These are phyloP conservation scores for Pleurotus tuoliensis DNA, from an alignment of 768 basidiomycete genomes.

Conservation along the genomic window DNA sequence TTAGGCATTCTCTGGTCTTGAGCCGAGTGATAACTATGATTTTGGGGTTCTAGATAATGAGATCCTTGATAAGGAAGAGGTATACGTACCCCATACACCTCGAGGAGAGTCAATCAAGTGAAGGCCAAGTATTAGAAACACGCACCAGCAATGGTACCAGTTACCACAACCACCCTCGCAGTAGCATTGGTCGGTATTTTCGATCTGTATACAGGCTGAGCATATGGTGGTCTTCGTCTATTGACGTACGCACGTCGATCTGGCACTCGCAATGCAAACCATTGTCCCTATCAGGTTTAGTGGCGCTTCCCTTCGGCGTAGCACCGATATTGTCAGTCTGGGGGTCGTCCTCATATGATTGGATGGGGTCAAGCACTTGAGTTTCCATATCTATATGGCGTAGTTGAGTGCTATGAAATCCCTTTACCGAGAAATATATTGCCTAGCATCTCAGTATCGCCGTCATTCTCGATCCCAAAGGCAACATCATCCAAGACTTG, in stretches of 20 bases:
- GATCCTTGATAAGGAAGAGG: background rate
- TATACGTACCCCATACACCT: constrained; percentile 36
- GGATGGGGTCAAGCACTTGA: constrained; percentile 18
- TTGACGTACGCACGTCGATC: constrained; percentile 38
- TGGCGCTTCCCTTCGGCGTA: constrained; percentile 7
- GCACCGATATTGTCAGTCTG: constrained; percentile 6
- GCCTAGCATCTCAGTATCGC: constrained; percentile 51
- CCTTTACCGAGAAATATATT: background rate
- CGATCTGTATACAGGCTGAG: constrained; percentile 33
- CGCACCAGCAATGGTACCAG: constrained; percentile 79
- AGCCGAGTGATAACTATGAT: constrained; percentile 55
- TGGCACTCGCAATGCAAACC: constrained; percentile 70
- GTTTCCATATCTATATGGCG: constrained; percentile 37
- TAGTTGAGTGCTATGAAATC: too few species aligned
- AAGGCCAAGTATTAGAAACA: background rate
- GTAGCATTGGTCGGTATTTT: constrained; percentile 46
- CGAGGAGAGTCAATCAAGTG: background rate
- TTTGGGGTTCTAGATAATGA: background rate
- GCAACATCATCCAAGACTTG: constrained; percentile 12
- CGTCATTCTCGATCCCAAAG: constrained; percentile 10
- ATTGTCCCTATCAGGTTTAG: constrained; percentile 12
- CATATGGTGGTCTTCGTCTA: background rate
- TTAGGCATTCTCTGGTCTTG: constrained; percentile 55
- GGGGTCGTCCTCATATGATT: constrained; percentile 16
- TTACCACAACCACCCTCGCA: constrained; percentile 72